Base-by-base conservation (phyloP, 331 rosid species). In the Spiraea crenata region DNA sequence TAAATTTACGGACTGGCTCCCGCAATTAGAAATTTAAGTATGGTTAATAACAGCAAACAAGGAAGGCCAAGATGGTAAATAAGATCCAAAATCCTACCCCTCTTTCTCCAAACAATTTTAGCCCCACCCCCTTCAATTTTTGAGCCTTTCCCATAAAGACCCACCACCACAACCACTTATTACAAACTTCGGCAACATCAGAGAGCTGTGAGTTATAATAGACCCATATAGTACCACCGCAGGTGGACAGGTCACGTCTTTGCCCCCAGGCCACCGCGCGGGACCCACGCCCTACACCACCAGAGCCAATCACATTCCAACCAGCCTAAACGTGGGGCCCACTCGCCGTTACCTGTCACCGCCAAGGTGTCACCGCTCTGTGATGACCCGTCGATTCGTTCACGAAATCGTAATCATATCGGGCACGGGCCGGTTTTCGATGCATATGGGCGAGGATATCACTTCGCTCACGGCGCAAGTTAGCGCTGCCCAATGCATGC, bases 131-230 rank as follows among this genome's bases (percentile, higher is more conserved):
- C 16, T 12, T 31, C 17, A 46, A 56, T 8, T 48, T 57, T 59
- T 13, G 5, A 72, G 48, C 0, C 6, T 25, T 63, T 7, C 42
- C 39, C 76, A 83, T 88, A 52, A 87, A 83, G 83, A 90, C 70
- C 25, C 56, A 50, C 57, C 57, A n/a, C 57, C 8, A 5, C 2
- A 59, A 42, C 72, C 67, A 48, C 74, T 59, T 41, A 76, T 71
- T 70, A 59, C 75, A 70, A 81, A 66, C 79, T 17, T 2, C 57
- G 5, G 1, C 15, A 49, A 49, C 54, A 49, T 52, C 31, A n/a
- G 9, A 42, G 47, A 3, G 47, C 31, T 60, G 34, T 3, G 14
- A 37, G 45, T 17, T 7, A 8, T 42, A 42, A 42, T 25, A 25
- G 31, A 25, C 31, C 31, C 7, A 4, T 6, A 42, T 14, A 1